Evolutionary conservation across 768 basidiomycete genomes (phyloP).

Genomic region (Gymnopilus junonius): DNA sequence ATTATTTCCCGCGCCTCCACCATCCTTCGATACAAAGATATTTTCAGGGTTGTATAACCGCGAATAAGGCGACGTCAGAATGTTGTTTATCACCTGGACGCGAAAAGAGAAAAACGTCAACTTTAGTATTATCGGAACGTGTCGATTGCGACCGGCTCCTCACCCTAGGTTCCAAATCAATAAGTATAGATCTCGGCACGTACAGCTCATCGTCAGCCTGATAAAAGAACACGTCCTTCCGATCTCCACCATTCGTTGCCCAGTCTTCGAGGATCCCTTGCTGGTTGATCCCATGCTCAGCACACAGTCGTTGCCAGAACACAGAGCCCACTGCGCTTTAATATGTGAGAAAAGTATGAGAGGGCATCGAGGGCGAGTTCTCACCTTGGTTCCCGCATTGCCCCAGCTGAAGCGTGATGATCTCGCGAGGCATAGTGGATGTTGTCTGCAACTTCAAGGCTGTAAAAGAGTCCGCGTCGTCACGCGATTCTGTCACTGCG

Average conservation of each 20-base stretch:
- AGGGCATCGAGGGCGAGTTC: conserved; percentile 46
- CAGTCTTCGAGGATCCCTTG: conserved; percentile 97
- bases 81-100: conserved; percentile 91
- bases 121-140: not conserved
- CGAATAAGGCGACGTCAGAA: conserved; percentile 85
- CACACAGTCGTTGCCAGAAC: conserved; percentile 98
- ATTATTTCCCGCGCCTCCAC: conserved; percentile 99
- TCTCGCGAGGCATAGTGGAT: conserved; percentile 13
- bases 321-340: conserved; percentile 83
- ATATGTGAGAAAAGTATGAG: conserved; percentile 2
- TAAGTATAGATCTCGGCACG: conserved; percentile 94
- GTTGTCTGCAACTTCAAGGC: not conserved
- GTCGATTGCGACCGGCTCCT: too few relatives aligned
- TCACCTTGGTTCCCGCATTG: conserved; percentile 87
- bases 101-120: conserved; percentile 6
- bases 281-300: conserved; percentile 96
- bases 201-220: conserved; percentile 99
- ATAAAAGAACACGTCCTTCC: conserved; percentile 99
- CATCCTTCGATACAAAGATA: conserved; percentile 94
- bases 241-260: conserved; percentile 93
- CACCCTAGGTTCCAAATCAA: conserved; percentile 96
- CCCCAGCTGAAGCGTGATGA: conserved; percentile 53
- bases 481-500: too few relatives aligned
- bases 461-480: not conserved
- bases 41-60: conserved; percentile 98